Percentiles rank a stretch among this genome's conserved stretches.
phyloP scores from a whole-genome alignment of 2,329 filamentous ascomycete genomes.

The Penicillium sp. region DNA sequence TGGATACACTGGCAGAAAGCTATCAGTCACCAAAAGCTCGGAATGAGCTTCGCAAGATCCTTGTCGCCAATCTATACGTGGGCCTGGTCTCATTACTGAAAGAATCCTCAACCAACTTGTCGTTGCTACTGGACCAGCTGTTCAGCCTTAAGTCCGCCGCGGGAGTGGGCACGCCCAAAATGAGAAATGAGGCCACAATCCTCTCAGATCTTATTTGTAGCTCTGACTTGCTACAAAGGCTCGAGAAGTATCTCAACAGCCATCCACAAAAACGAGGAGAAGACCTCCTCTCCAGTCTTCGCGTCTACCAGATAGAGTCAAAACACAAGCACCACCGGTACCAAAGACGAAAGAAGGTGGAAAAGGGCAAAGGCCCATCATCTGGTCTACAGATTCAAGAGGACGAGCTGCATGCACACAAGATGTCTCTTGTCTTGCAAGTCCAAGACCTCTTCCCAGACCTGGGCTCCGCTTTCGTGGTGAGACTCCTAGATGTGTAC shows the following conservation, averaged over 20 bases:
- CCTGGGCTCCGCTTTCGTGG: constrained; percentile 78
- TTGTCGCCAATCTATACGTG: constrained; percentile 74
- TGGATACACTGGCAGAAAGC: constrained; percentile 66
- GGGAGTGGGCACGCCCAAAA: constrained; percentile 56
- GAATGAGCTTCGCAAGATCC: constrained; percentile 61
- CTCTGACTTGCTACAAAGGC: constrained; percentile 66
- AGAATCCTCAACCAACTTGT: constrained; percentile 66
- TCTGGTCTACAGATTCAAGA: constrained; percentile 31
- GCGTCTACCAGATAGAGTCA: constrained; percentile 40
- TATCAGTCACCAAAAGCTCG: constrained; percentile 56
- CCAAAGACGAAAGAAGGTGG: constrained; percentile 40
- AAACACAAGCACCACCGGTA: constrained; percentile 40
- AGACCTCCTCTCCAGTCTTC: constrained; percentile 41
- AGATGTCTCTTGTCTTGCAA: constrained; percentile 80
- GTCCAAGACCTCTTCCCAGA: constrained; percentile 94
- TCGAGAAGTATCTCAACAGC: constrained; percentile 36
- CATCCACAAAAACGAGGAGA: constrained; percentile 44
- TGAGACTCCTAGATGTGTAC: constrained; percentile 78
- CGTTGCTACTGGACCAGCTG: constrained; percentile 77
- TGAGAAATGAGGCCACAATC: constrained; percentile 57
- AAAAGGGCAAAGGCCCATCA: constrained; percentile 46
- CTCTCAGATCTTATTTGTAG: constrained; percentile 78
- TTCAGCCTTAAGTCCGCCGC: constrained; percentile 76
- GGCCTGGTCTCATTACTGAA: constrained; percentile 71
- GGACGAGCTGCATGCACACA: constrained; percentile 70